Evolutionary conservation across 768 basidiomycete species (phyloP).

Genomic region (Mycena rosella): DNA sequence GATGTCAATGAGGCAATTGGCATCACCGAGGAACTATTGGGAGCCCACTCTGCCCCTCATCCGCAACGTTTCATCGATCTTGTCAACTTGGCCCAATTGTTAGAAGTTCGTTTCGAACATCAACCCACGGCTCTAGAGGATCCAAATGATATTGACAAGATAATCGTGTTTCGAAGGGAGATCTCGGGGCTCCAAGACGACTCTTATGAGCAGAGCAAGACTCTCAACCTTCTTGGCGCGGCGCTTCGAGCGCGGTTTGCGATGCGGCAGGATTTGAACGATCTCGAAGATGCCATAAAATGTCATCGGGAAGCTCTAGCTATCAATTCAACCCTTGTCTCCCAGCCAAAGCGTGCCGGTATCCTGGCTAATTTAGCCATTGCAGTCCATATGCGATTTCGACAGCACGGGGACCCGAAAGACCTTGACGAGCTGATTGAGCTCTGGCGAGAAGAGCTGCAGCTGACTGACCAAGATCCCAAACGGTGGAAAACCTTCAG

Average conservation of each 20-base stretch:
- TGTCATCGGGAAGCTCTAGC: background rate
- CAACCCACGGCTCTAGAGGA: no score
- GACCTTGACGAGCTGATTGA: constrained; percentile 9
- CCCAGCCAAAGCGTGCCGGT: background rate
- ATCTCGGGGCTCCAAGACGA: background rate
- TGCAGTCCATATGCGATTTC: background rate
- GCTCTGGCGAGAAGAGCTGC: constrained; percentile 9
- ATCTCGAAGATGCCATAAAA: constrained; percentile 11
- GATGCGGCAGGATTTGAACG: background rate
- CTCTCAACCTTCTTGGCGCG: background rate
- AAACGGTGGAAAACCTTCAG: background rate
- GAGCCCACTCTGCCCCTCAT: background rate
- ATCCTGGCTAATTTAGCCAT: background rate
- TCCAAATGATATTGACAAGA: no score
- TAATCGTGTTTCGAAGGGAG: no score
- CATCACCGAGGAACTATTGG: background rate
- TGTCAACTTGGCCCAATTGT: no score
- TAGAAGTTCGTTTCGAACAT: no score
- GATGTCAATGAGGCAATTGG: background rate
- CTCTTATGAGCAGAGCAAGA: background rate
- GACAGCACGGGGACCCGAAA: background rate
- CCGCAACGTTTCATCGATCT: background rate
- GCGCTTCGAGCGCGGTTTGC: constrained; percentile 2
- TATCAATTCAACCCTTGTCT: background rate
- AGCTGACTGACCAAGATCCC: background rate